Base-by-base conservation (phyloP, 73 alveolate genomes). In the Paramecium sonneborni region DNA sequence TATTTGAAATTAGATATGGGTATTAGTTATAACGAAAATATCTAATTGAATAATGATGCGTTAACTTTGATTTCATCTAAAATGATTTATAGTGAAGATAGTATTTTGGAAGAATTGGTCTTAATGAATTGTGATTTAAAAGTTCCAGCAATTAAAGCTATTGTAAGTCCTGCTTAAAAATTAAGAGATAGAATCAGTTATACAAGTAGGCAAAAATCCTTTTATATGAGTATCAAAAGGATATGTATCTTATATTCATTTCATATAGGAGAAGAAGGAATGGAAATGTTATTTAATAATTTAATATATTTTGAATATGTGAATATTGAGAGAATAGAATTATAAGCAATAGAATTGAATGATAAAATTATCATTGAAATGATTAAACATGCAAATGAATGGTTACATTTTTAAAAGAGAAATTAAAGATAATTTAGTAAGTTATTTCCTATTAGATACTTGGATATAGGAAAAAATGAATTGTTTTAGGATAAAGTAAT, bases 401-500 rank as follows among this genome's bases (percentile, higher is more conserved):
- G 84, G 84, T 62, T 62, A 5, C 84, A 62, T 62, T 62, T 62
- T 62, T 62, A 62, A 28, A 62, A 26, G 26, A 62, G 84, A 30
- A 62, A 62, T 12, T 14, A 62, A 32, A 62, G 84, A 62, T 14
- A 62, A 62, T 62, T 30, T 62, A 46, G 84, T 26, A 62, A 26
- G 11, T 14, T 62, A 32, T 62, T 26, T 9, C 84, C 84, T 6
- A 26, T 62, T 62, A 23, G 84, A 0, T 32, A 62, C 6, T 62
- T 62, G 9, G 84, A 62, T 62, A 62, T 62, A 62, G 84, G 84
- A 32, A 62, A 62, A 26, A 62, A 62, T 62, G 84, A 62, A 26
- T 26, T 30, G 24, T 62, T 62, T 14, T 62, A 62, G 18, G 84
- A 62, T 62, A 62, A 62, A 26, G 18, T 28, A 62, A 24, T 32